phyloP scores from a whole-genome alignment of 2,329 filamentous ascomycete genomes.

The Ambrosiella xylebori region DNA sequence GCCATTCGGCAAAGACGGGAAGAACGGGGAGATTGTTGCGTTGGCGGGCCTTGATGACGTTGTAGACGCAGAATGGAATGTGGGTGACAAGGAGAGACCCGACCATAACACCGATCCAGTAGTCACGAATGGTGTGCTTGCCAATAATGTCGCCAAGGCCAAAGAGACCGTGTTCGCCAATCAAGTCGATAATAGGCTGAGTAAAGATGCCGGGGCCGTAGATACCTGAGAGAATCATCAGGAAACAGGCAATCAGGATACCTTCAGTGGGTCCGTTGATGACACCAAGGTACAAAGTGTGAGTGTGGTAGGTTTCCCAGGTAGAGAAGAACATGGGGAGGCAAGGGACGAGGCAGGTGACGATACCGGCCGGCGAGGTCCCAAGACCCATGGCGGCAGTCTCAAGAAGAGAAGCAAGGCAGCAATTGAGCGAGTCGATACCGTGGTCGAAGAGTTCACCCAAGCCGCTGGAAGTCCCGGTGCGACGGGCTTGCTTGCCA shows the following conservation, averaged over 20 bases:
- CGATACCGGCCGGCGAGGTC: conserved; percentile 65
- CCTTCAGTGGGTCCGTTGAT: conserved; percentile 97
- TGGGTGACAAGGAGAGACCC: conserved; percentile 52
- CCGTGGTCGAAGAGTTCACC: conserved; percentile 98
- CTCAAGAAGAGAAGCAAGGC: conserved; percentile 75
- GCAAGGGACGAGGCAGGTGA: conserved; percentile 80
- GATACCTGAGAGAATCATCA: conserved; percentile 77
- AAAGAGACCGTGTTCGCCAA: conserved; percentile 37
- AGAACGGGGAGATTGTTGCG: conserved; percentile 54
- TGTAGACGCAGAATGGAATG: conserved; percentile 74
- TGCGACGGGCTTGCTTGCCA: conserved; percentile 89
- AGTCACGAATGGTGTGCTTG: conserved; percentile 60
- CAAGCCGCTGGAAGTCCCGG: conserved; percentile 82
- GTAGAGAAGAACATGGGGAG: conserved; percentile 99
- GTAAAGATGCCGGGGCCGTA: conserved; percentile 83
- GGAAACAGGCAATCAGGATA: conserved; percentile 65
- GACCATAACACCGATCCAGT: conserved; percentile 64
- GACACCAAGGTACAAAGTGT: conserved; percentile 87
- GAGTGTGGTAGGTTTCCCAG: conserved; percentile 98
- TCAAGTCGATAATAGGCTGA: conserved; percentile 49
- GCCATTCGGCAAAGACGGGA: conserved; percentile 86
- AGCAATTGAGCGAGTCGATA: conserved; percentile 96
- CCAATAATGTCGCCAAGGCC: conserved; percentile 44
- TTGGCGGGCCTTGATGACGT: conserved; percentile 64
- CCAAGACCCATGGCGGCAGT: conserved; percentile 88